Base-by-base conservation (phyloP, 2,329 filamentous ascomycete species). In the Aureobasidium subglaciale region DNA sequence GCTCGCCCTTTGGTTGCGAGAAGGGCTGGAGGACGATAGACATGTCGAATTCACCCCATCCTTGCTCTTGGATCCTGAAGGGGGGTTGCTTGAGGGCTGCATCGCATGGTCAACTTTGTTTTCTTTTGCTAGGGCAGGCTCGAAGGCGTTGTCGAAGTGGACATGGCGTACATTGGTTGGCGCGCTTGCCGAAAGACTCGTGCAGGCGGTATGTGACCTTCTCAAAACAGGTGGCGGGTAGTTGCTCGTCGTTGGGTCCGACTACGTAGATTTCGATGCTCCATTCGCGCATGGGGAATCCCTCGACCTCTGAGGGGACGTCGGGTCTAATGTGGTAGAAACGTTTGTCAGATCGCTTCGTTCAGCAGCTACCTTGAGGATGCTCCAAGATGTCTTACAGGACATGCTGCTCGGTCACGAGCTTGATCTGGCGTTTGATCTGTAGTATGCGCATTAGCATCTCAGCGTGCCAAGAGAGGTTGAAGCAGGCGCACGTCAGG, bases 41-140 rank as follows among this genome's bases (percentile, higher is more conserved):
- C 84, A 99, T 92, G 69, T 97, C 93, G 70, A 99, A 99, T 75
- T 97, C 93, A 67, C 93, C 93, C 93, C 93, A 99, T 63, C 93
- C 93, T 73, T 96, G 88, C 73, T 99, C 95, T 61, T 84, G 78
- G 72, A 95, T 95, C 62, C 80, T 81, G 75, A 97, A 99, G 0
- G 93, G 93, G 0, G 90, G 83, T 61, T 87, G 85, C 67, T 85
- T 86, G 75, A 96, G 87, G 22, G 83, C 88, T 93, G 63, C 52
- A 13, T 15, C 8, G 42, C 9, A n/a, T 13, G n/a, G 2, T 56
- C 54, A 56, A 27, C 20, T 27, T 20, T 8, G 18, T n/a, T 5
- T n/a, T 25, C 43, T 56, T 37, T 22, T 24, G 25, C 8, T 4
- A 18, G 22, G 10, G 24, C 9, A 20, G 11, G 10, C 8, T 43